Evolutionary conservation across 768 basidiomycete species (phyloP).

Genomic region (Suillus subaureus): DNA sequence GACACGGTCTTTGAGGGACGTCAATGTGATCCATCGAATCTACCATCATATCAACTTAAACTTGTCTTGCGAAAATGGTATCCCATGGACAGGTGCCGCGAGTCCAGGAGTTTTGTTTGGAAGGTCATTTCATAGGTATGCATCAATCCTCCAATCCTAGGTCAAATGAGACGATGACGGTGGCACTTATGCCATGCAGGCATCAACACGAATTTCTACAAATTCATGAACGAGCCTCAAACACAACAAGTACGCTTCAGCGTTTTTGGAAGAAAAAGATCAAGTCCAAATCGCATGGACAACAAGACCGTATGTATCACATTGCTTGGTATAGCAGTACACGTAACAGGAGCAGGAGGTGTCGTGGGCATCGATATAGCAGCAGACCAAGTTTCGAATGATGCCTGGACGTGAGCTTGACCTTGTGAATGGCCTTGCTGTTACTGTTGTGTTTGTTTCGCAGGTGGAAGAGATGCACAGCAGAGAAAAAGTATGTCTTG

Average conservation of each 20-base stretch:
- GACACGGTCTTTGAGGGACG: no score
- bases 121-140: conserved; percentile 72
- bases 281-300: conserved; percentile 53
- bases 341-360: no score
- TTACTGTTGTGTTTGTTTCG: not conserved
- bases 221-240: conserved; percentile 67
- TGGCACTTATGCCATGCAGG: conserved; percentile 43
- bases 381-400: no score
- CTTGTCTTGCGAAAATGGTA: conserved; percentile 84
- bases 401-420: not conserved
- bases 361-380: no score
- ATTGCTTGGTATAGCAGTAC: not conserved
- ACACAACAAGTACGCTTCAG: conserved; percentile 55
- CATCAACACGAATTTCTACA: conserved; percentile 86
- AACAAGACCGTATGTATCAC: conserved; percentile 62
- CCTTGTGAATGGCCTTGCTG: not conserved
- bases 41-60: conserved; percentile 3
- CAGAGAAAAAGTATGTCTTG: not conserved
- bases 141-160: conserved; percentile 18
- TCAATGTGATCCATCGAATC: conserved; percentile 1
- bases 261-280: conserved; percentile 73
- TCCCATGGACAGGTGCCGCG: conserved; percentile 64
- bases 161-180: not conserved
- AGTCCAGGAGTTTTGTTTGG: conserved; percentile 84
- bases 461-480: not conserved